These are phyloP conservation scores for Fusarium sp. DNA, from an alignment of 2,329 filamentous ascomycete species.

Conservation along the genomic window DNA sequence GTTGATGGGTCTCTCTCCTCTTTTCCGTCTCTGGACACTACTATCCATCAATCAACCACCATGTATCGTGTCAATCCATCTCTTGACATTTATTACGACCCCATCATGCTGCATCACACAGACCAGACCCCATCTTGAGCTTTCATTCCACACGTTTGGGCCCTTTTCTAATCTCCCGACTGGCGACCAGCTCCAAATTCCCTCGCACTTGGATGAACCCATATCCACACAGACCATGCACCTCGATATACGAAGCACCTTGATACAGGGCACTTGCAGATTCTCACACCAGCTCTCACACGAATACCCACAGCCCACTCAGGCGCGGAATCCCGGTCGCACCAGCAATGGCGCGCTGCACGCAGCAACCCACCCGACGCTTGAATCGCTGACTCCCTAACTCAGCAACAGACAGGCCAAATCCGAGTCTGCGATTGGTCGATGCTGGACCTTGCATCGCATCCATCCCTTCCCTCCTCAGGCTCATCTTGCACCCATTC, in stretches of 20 bases:
- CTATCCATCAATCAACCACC: not conserved
- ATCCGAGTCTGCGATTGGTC: slow-evolving; percentile 38
- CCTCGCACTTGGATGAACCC: slow-evolving; percentile 6
- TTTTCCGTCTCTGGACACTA: not conserved
- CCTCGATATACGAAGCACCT: slow-evolving; percentile 17
- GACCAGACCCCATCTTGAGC: not conserved
- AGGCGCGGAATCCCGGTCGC: slow-evolving; percentile 36
- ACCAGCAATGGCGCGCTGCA: slow-evolving; percentile 41
- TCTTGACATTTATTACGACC: not conserved
- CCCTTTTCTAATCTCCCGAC: slow-evolving; percentile 5
- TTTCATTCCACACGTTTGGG: slow-evolving; percentile 12
- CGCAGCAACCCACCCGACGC: slow-evolving; percentile 35
- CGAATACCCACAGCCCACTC: slow-evolving; percentile 38
- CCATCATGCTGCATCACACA: not conserved
- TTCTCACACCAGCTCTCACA: slow-evolving; percentile 31
- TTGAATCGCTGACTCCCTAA: slow-evolving; percentile 45
- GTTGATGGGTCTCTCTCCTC: not conserved
- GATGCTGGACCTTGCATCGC: slow-evolving; percentile 36
- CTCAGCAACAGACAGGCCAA: slow-evolving; percentile 44
- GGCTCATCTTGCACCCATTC: slow-evolving; percentile 39
- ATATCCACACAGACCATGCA: slow-evolving; percentile 19
- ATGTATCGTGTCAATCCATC: not conserved
- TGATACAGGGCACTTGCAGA: slow-evolving; percentile 4
- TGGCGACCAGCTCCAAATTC: not conserved
- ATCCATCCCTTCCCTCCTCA: slow-evolving; percentile 23